phyloP scores from a whole-genome alignment of 768 basidiomycete genomes.

The Naganishia randhawae region DNA sequence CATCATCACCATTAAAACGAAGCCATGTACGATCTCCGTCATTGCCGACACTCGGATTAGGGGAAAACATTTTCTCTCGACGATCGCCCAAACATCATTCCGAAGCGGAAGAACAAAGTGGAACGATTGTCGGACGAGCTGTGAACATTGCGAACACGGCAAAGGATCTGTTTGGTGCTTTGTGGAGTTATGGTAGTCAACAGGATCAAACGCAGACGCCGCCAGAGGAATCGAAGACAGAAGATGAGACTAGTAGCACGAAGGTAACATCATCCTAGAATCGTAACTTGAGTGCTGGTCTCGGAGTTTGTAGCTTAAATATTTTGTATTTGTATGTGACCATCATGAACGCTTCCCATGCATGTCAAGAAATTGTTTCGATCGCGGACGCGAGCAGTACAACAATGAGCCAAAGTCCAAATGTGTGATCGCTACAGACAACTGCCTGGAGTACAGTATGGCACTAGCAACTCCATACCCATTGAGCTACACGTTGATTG shows the following conservation, averaged over 20 bases:
- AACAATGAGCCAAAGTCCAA: no score
- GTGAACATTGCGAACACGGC: slow-evolving; percentile 77
- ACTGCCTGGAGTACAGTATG: no score
- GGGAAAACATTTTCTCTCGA: slow-evolving; percentile 37
- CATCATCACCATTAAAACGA: slow-evolving; percentile 9
- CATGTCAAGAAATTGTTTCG: not conserved
- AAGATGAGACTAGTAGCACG: not conserved
- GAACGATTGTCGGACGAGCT: slow-evolving; percentile 60
- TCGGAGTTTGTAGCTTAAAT: not conserved
- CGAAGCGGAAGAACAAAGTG: slow-evolving; percentile 43
- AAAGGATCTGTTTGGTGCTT: slow-evolving; percentile 67
- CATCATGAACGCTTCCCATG: not conserved
- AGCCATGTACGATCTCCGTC: slow-evolving; percentile 22
- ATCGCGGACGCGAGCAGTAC: no score
- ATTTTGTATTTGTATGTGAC: slow-evolving; percentile 6
- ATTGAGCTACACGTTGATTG: no score
- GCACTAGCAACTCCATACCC: no score
- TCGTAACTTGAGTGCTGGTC: not conserved
- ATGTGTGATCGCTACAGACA: no score
- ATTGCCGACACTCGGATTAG: not conserved
- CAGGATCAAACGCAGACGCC: slow-evolving; percentile 28
- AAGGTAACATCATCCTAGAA: not conserved
- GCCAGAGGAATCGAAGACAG: slow-evolving; percentile 43
- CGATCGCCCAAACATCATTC: slow-evolving; percentile 29
- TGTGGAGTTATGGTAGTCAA: slow-evolving; percentile 54